phyloP scores from a whole-genome alignment of 106 monocot species.

The Hemerocallis citrina region DNA sequence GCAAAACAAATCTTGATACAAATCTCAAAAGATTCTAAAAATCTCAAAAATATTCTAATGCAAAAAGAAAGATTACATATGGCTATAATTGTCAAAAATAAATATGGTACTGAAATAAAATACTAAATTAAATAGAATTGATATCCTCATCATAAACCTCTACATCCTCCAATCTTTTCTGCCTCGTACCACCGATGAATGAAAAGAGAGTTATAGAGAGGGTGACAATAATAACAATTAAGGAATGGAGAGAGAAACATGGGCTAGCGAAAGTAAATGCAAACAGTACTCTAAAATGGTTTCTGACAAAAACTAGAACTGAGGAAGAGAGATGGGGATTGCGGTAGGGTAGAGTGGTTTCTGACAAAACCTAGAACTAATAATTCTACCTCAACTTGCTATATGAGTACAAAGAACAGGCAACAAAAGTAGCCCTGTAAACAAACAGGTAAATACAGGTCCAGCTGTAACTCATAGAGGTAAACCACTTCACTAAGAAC shows the following conservation, averaged over 20 bases:
- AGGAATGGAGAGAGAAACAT: too few relatives aligned
- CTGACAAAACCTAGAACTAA: neutral
- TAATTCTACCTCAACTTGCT: neutral
- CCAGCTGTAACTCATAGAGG: neutral
- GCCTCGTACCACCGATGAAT: neutral
- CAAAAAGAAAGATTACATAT: too few relatives aligned
- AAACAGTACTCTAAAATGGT: too few relatives aligned
- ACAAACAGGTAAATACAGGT: neutral
- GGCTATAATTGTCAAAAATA: too few relatives aligned
- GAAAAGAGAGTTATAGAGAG: neutral
- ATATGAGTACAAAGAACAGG: neutral
- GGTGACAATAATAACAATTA: too few relatives aligned
- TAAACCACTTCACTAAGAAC: neutral
- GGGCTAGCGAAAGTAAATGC: too few relatives aligned
- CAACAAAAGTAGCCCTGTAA: neutral
- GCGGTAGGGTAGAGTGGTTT: neutral
- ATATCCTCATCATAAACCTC: neutral
- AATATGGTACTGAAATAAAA: too few relatives aligned
- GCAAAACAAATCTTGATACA: too few relatives aligned
- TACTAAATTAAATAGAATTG: too few relatives aligned
- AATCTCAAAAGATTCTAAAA: too few relatives aligned
- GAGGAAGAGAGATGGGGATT: neutral
- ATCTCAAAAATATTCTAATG: too few relatives aligned
- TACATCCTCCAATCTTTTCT: neutral
- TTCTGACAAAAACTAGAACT: too few relatives aligned